These are phyloP conservation scores for Quercus aquifolioides DNA, from an alignment of 306 rosid species.

Conservation along the genomic window DNA sequence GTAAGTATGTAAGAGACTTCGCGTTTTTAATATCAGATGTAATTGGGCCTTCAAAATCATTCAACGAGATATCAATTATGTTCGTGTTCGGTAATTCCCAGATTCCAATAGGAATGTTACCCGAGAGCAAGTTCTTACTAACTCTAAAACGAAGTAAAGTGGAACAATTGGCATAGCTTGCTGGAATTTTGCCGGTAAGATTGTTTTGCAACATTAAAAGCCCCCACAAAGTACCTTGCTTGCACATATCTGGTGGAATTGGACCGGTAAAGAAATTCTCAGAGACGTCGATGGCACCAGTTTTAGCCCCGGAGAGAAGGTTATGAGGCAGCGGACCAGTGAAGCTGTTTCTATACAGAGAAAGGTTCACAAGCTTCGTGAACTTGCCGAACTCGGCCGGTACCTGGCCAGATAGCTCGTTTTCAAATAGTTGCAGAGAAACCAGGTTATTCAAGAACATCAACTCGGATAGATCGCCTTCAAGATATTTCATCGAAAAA, in stretches of 20 bases:
- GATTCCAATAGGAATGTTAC: slow-evolving; percentile 51
- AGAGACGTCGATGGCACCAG: too few relatives aligned
- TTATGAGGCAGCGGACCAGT: too few relatives aligned
- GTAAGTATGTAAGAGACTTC: slow-evolving; percentile 35
- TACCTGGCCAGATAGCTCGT: too few relatives aligned
- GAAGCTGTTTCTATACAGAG: too few relatives aligned
- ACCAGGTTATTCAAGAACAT: too few relatives aligned
- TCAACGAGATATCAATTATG: slow-evolving; percentile 55
- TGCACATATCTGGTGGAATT: slow-evolving; percentile 52
- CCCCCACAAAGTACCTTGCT: slow-evolving; percentile 41
- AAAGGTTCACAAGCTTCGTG: too few relatives aligned
- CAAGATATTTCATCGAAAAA: slow-evolving; percentile 26
- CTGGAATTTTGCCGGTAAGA: slow-evolving; percentile 74
- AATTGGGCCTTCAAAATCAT: slow-evolving; percentile 56
- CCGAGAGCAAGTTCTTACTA: slow-evolving; percentile 63
- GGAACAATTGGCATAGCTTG: slow-evolving; percentile 44
- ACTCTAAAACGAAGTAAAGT: slow-evolving; percentile 57
- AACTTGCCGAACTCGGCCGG: too few relatives aligned
- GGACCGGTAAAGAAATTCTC: too few relatives aligned
- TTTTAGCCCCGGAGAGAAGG: too few relatives aligned
- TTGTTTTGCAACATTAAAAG: slow-evolving; percentile 63
- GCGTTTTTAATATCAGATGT: slow-evolving; percentile 51
- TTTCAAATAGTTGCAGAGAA: too few relatives aligned
- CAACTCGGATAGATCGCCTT: too few relatives aligned
- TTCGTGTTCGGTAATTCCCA: slow-evolving; percentile 67